A percentile compares a stretch with the other conserved stretches of the same genome.
phyloP scores from a whole-genome alignment of 352 stramenopile species.

The Globisporangium alternatum region DNA sequence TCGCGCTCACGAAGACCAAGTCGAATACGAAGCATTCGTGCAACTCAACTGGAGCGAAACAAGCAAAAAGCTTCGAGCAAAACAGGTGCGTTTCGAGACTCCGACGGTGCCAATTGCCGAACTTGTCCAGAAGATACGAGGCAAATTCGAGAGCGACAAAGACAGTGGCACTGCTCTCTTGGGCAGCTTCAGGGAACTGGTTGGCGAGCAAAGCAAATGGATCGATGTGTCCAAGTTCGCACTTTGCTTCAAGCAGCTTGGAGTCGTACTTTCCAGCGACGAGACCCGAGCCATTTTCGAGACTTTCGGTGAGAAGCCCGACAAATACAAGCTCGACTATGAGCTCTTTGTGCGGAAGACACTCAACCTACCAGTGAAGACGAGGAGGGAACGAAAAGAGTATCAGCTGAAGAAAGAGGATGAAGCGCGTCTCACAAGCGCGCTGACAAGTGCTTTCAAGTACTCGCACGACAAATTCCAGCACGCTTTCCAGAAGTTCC shows the following conservation, averaged over 20 bases:
- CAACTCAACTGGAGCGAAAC: conserved; percentile 56
- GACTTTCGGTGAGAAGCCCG: conserved; percentile 18
- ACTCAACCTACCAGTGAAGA: conserved; percentile 11
- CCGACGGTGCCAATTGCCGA: neutral
- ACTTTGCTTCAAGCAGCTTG: conserved; percentile 28
- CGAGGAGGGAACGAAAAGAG: conserved; percentile 2
- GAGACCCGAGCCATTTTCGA: conserved; percentile 29
- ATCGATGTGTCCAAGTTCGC: conserved; percentile 28
- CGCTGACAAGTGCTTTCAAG: conserved; percentile 27
- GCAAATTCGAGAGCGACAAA: conserved; percentile 16
- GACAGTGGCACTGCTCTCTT: conserved; percentile 13
- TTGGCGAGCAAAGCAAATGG: conserved; percentile 6
- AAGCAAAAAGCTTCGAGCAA: conserved; percentile 15
- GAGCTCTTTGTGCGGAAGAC: conserved; percentile 21
- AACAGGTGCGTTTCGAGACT: conserved; percentile 22
- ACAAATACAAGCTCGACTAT: conserved; percentile 26
- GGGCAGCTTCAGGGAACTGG: conserved; percentile 18
- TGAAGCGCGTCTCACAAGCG: conserved; percentile 27
- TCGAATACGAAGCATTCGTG: conserved; percentile 50
- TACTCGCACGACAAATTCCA: conserved; percentile 33
- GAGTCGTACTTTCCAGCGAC: conserved; percentile 20
- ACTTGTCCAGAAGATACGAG: conserved; percentile 19
- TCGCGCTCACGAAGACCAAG: conserved; percentile 39
- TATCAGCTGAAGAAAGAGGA: conserved; percentile 24
- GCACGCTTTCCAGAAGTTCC: conserved; percentile 29